phyloP scores from a whole-genome alignment of 2,329 filamentous ascomycete genomes.

The Calonectria pteridis region DNA sequence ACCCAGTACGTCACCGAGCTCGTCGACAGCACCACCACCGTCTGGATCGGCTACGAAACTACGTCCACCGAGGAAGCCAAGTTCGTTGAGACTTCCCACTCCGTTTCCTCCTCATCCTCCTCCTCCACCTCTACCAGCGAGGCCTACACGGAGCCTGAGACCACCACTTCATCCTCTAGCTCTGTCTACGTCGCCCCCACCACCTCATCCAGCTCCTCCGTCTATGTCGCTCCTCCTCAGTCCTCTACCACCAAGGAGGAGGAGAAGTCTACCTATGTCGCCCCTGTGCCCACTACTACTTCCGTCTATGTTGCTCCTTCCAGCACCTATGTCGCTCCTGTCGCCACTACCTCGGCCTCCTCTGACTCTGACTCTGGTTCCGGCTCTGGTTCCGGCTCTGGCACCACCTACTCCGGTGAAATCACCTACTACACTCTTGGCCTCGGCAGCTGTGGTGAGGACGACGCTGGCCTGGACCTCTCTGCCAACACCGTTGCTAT shows the following conservation, averaged over 20 bases:
- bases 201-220: constrained; percentile 38
- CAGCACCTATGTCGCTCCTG: constrained; percentile 27
- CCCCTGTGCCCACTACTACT: constrained; percentile 42
- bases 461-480: constrained; percentile 68
- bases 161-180: constrained; percentile 37
- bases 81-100: constrained; percentile 37
- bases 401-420: constrained; percentile 64
- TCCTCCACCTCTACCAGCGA: constrained; percentile 26
- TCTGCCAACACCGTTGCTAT: constrained; percentile 77
- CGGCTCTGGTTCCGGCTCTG: constrained; percentile 9
- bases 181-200: constrained; percentile 32
- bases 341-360: constrained; percentile 31
- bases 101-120: constrained; percentile 17
- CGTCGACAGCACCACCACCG: constrained; percentile 62
- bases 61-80: constrained; percentile 34
- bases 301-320: constrained; percentile 32
- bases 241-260: not conserved
- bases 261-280: not conserved
- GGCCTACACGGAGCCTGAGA: constrained; percentile 4
- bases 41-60: constrained; percentile 54
- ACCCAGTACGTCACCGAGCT: constrained; percentile 60
- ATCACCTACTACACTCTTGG: constrained; percentile 82
- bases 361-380: constrained; percentile 22
- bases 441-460: constrained; percentile 75
- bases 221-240: constrained; percentile 31